Percentiles rank a stretch among this genome's conserved stretches.
Conservation (phyloP, 179 eudicot genomes). For the Silene coronaria region DNA sequence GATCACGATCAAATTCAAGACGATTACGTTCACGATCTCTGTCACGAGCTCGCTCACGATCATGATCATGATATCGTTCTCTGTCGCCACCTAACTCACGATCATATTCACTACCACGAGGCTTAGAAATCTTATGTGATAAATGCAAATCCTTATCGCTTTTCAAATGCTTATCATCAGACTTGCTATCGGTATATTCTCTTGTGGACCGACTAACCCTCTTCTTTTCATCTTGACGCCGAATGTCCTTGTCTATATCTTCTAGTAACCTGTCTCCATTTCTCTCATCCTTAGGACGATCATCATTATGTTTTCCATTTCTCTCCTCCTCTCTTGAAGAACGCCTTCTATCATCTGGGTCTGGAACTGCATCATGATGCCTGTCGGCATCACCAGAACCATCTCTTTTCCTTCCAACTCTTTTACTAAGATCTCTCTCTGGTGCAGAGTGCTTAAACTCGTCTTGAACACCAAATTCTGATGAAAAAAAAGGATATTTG, state of each 20-base stretch:
- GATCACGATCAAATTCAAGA: conserved; percentile 10
- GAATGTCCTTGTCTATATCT: conserved; percentile 45
- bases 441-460: conserved; percentile 46
- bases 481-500: not conserved
- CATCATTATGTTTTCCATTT: conserved; percentile 54
- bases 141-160: conserved; percentile 46
- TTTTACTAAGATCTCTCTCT: conserved; percentile 67
- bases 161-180: conserved; percentile 51
- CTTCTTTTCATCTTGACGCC: conserved; percentile 51
- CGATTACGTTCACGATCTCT: conserved; percentile 18
- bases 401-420: conserved; percentile 59
- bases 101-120: conserved; percentile 36
- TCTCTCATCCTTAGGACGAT: conserved; percentile 37
- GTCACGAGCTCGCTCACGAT: conserved; percentile 16
- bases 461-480: conserved; percentile 43
- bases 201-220: conserved; percentile 46
- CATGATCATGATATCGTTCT: conserved; percentile 18
- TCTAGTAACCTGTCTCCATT: conserved; percentile 22
- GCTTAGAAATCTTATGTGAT: conserved; percentile 44
- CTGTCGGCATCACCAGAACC: conserved; percentile 56
- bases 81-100: conserved; percentile 24
- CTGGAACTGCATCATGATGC: conserved; percentile 46
- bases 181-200: conserved; percentile 48
- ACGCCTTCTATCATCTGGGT: conserved; percentile 42
- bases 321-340: conserved; percentile 51